Base-by-base conservation (phyloP, 768 basidiomycete genomes). In the Candolleomyces eurysporus region DNA sequence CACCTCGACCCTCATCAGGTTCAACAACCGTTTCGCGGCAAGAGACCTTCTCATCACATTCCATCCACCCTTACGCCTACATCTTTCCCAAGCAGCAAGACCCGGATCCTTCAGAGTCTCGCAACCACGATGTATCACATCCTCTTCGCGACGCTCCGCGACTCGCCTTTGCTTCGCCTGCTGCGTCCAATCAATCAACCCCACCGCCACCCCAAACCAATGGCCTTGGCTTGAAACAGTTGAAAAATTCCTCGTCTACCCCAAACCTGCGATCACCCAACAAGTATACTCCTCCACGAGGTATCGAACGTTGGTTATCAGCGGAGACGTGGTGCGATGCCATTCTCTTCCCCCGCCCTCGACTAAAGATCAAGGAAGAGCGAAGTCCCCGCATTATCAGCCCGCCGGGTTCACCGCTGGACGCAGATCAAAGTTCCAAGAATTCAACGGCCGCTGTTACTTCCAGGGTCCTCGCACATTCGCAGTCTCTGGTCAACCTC, bases 281-380 rank as follows among this genome's bases (percentile, higher is more conserved):
- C 42, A 21, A 45, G 48, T 22, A 45, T 46, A 26, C 48, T 19
- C 26, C 31, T 39, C 64, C 75, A 26, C 84, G 79, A 66, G 76
- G 76, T 13, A 83, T 78, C 63, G 86, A 89, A 32, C 77, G 85
- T 6, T 91, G 88, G 89, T 67, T 91, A 2, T 83, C 86, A 2
- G 83, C 89, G 0, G 89, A 92, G 73, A 86, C 87, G 17, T 91
- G 90, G 89, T 93, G 91, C 72, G 90, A 92, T 64, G 90, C 90
- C 0, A 67, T 92, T 9, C 71, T 92, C 26, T 87, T 92, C 59
- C 91, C 91, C 3, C 83, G 89, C 1, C 91, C 91, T 13, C 79
- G 90, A 55, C 82, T 93, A 66, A 84, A 82, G 68, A 60, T 85
- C 61, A 82, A 80, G 64, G 76, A 78, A 22, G 69, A 70, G 43